Base-by-base conservation (phyloP, 2,329 filamentous ascomycete genomes). In the Dothideomycetes sp. region DNA sequence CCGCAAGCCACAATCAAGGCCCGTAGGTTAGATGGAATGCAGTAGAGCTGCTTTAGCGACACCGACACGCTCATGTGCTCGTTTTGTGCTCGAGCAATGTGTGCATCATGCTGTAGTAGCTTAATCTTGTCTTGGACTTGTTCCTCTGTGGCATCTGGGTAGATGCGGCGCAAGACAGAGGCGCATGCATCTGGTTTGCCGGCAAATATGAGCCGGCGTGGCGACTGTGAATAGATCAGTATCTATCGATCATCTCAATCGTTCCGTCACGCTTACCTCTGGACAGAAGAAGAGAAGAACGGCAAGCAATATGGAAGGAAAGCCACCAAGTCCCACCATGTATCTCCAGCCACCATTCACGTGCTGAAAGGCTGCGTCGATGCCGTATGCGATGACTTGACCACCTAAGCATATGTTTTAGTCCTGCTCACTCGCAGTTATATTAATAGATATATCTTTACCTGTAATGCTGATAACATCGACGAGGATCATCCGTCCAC, bases 191-290 rank as follows among this genome's bases (percentile, higher is more conserved):
- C 53, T 5, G 52, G 31, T 5, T 52, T 52, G 11, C 54, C 54
- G 35, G 62, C 55, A 49, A 58, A 59, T 47, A 62, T 56, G 31
- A 63, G 52, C 52, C 61, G 59, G 16, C 60, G 52, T 10, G 60
- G 59, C 12, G 55, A 58, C 34, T 27, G 22, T 27, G 12, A 12
- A 7, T 27, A 7, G 22, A 12, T 55, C n/a, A n/a, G n/a, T n/a
- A n/a, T n/a, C n/a, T n/a, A n/a, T n/a, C n/a, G n/a, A n/a, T n/a
- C n/a, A n/a, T n/a, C n/a, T n/a, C n/a, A n/a, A n/a, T n/a, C n/a
- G n/a, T n/a, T n/a, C n/a, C n/a, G n/a, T n/a, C 22, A 7, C 22
- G 22, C 12, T 27, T 27, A 27, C 22, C 41, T 52, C 58, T 0
- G 59, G 59, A 38, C 57, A 59, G n/a, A 54, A 46, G 17, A 52